These are phyloP conservation scores for Taiozyma sp. DNA, from an alignment of 1,139 yeast genomes.

Conservation along the genomic window DNA sequence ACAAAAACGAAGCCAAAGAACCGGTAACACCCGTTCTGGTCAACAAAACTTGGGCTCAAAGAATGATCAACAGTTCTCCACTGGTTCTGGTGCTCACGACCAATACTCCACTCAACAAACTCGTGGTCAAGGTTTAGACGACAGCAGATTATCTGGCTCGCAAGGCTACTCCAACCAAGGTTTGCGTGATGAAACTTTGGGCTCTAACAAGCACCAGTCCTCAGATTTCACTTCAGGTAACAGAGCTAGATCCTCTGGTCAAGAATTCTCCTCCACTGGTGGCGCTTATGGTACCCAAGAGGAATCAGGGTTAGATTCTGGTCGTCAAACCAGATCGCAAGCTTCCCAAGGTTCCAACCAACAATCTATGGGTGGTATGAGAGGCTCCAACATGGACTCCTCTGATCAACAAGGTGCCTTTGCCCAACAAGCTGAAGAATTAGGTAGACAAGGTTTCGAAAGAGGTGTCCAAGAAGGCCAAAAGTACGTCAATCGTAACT, in stretches of 20 bases:
- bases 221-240: slow-evolving; percentile 2
- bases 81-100: slow-evolving; percentile 7
- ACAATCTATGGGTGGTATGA: background rate
- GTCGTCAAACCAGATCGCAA: slow-evolving; percentile 23
- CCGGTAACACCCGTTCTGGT: slow-evolving; percentile 12
- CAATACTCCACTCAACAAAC: background rate
- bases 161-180: slow-evolving; percentile 1
- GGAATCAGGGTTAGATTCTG: slow-evolving; percentile 1
- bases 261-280: background rate
- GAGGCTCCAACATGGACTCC: background rate
- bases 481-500: slow-evolving; percentile 22
- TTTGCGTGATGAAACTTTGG: slow-evolving; percentile 3
- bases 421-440: slow-evolving; percentile 16
- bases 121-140: background rate
- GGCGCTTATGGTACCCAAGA: background rate
- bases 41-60: slow-evolving; percentile 15
- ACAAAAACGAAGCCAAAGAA: slow-evolving; percentile 1
- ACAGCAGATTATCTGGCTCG: background rate
- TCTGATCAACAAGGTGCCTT: slow-evolving; percentile 11
- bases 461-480: slow-evolving; percentile 19
- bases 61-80: slow-evolving; percentile 16
- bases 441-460: slow-evolving; percentile 19
- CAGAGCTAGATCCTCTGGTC: background rate
- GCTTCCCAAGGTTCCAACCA: slow-evolving; percentile 1
- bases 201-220: slow-evolving; percentile 1